Base-by-base conservation (phyloP, 2,329 filamentous ascomycete genomes). In the Catunica adiposa region DNA sequence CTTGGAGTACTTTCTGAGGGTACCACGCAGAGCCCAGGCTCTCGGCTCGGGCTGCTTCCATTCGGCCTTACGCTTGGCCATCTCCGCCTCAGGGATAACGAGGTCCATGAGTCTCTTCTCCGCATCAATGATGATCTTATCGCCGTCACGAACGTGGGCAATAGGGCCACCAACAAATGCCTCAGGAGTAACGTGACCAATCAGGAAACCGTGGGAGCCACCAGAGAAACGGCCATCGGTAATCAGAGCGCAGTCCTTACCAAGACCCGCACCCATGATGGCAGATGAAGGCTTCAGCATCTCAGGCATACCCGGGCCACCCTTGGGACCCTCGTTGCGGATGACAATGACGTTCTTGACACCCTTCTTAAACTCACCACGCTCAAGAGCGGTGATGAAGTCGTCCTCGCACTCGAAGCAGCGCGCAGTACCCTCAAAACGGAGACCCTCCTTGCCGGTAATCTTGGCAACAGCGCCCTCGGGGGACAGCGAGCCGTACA, bases 261-360 rank as follows among this genome's bases (percentile, higher is more conserved):
- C 86, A 54, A 97, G 73, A 11, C 85, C 85, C 0, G 90, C 90
- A 51, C 90, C 90, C 84, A 95, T 95, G 62, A 97, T 86, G 17
- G 89, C 87, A 0, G 89, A 89, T 58, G 80, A 85, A 9, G 90
- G 86, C 66, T 85, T 88, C 47, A 97, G 77, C 69, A 95, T 89
- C 69, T 97, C 90, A 1, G 89, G 90, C 90, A 97, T 97, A 46
- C 90, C 90, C 0, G 90, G 90, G 0, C 90, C 90, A 60, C 90
- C 90, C 66, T 87, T 89, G 11, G 90, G 90, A 0, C 90, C 90
- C 67, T 97, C 90, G 66, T 96, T 96, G 22, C 90, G 83, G 55
- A 97, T 89, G 31, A 96, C 81, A 26, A 96, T 73, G 20, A 96
- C 90, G 65, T 94, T 92, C 64, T 92, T 87, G 59, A 71, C 70